Conservation (phyloP, 345 rosid species). For the Bruguiera parviflora region DNA sequence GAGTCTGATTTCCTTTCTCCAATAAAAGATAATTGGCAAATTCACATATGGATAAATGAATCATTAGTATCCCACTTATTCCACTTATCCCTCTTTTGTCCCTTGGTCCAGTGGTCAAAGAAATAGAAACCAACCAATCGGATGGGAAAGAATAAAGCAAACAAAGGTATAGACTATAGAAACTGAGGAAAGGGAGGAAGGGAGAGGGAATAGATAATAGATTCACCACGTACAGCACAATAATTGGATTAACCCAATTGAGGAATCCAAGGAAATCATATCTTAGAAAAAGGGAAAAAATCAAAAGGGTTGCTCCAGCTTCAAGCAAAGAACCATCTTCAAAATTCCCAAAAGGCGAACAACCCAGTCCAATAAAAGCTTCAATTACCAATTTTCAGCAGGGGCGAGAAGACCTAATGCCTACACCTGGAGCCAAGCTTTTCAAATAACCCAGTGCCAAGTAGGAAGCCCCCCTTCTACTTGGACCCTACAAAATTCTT, state of each 20-base stretch:
- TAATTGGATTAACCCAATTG: neutral
- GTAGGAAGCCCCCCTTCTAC: too few species aligned
- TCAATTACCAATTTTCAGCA: neutral
- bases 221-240: neutral
- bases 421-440: neutral
- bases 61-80: neutral
- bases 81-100: neutral
- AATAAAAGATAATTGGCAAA: neutral
- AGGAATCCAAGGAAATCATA: conserved; percentile 34
- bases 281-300: neutral
- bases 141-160: conserved; percentile 16
- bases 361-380: neutral
- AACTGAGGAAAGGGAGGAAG: too few species aligned
- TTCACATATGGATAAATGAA: neutral
- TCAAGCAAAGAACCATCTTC: conserved; percentile 8
- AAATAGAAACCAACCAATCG: conserved; percentile 20
- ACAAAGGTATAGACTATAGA: neutral
- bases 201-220: neutral
- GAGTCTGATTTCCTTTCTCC: neutral
- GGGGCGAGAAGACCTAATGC: neutral
- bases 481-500: too few species aligned
- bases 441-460: too few species aligned
- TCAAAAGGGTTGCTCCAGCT: neutral
- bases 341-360: neutral
- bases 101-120: neutral